A percentile compares a stretch with the other conserved stretches of the same genome.
phyloP scores from a whole-genome alignment of 1,139 yeast genomes.

The Wickerhamomyces sp. region DNA sequence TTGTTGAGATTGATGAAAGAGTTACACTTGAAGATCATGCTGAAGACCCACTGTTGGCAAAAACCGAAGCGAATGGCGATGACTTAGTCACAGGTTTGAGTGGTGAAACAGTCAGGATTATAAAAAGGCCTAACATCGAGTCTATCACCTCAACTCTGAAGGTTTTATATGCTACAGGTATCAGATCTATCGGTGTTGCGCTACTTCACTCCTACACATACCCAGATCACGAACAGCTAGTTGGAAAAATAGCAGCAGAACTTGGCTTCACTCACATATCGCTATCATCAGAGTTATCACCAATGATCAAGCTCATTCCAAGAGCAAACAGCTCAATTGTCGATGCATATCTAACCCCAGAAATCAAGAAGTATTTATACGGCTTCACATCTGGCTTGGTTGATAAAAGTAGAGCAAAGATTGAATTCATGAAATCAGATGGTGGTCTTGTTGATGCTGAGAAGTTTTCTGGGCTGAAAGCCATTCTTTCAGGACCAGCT shows the following conservation, averaged over 20 bases:
- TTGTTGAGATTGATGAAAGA: slow-evolving; percentile 63
- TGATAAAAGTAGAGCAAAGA: slow-evolving; percentile 31
- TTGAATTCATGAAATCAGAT: slow-evolving; percentile 58
- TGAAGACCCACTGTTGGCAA: slow-evolving; percentile 45
- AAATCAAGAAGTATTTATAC: slow-evolving; percentile 53
- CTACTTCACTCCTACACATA: slow-evolving; percentile 66
- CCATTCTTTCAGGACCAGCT: slow-evolving; percentile 57
- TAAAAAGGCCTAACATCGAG: slow-evolving; percentile 41
- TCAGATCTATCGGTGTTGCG: slow-evolving; percentile 62
- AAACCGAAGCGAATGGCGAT: slow-evolving; percentile 26
- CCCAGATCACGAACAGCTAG: slow-evolving; percentile 56
- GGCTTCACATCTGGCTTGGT: slow-evolving; percentile 59
- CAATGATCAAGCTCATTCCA: slow-evolving; percentile 69
- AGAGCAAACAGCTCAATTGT: slow-evolving; percentile 72
- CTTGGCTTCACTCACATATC: slow-evolving; percentile 63
- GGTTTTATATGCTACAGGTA: slow-evolving; percentile 46
- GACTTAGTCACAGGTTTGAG: slow-evolving; percentile 47
- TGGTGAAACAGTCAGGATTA: slow-evolving; percentile 57
- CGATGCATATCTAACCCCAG: slow-evolving; percentile 77
- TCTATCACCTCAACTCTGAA: slow-evolving; percentile 37
- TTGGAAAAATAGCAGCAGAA: slow-evolving; percentile 52
- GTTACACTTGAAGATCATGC: slow-evolving; percentile 64
- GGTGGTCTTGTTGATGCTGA: slow-evolving; percentile 51
- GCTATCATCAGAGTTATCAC: slow-evolving; percentile 59
- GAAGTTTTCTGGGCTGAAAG: slow-evolving; percentile 46